Evolutionary conservation across 2,329 filamentous ascomycete species (phyloP).

Genomic region (Aspergillus sojae): DNA sequence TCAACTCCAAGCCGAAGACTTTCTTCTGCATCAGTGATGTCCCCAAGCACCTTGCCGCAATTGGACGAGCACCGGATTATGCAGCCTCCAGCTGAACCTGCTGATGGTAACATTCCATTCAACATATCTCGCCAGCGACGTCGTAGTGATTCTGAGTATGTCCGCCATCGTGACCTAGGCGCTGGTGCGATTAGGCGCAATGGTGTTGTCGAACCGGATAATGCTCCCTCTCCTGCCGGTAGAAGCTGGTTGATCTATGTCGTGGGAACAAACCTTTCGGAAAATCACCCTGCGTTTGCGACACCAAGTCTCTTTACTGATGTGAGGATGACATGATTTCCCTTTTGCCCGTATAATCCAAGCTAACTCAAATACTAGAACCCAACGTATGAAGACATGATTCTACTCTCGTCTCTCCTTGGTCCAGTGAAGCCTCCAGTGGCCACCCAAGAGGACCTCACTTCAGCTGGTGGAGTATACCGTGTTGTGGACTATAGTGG

Average conservation of each 20-base stretch:
- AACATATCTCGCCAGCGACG: conserved; percentile 55
- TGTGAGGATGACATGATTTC: conserved; percentile 43
- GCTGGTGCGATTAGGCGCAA: conserved; percentile 65
- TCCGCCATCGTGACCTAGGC: conserved; percentile 58
- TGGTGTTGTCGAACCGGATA: conserved; percentile 64
- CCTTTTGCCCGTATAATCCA: neutral
- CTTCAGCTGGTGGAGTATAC: conserved; percentile 63
- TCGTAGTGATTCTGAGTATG: conserved; percentile 62
- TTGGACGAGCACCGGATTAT: conserved; percentile 42
- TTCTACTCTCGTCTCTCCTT: conserved; percentile 66
- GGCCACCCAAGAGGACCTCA: conserved; percentile 65
- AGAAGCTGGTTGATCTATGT: conserved; percentile 75
- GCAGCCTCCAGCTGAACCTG: conserved; percentile 40
- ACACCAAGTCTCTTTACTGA: conserved; percentile 72
- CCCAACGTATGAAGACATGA: conserved; percentile 73
- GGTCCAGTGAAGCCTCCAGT: conserved; percentile 71
- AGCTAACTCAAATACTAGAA: conserved; percentile 40
- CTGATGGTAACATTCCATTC: conserved; percentile 45
- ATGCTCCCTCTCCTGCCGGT: conserved; percentile 51
- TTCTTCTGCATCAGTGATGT: conserved; percentile 50
- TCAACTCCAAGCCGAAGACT: conserved; percentile 52
- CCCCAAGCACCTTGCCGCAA: conserved; percentile 40
- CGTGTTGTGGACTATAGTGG: conserved; percentile 50
- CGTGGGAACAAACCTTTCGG: conserved; percentile 68
- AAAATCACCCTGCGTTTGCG: conserved; percentile 70